Percentiles rank a stretch among this genome's conserved stretches.
Conservation (phyloP, 768 basidiomycete species). For the Sutorius australiensis region DNA sequence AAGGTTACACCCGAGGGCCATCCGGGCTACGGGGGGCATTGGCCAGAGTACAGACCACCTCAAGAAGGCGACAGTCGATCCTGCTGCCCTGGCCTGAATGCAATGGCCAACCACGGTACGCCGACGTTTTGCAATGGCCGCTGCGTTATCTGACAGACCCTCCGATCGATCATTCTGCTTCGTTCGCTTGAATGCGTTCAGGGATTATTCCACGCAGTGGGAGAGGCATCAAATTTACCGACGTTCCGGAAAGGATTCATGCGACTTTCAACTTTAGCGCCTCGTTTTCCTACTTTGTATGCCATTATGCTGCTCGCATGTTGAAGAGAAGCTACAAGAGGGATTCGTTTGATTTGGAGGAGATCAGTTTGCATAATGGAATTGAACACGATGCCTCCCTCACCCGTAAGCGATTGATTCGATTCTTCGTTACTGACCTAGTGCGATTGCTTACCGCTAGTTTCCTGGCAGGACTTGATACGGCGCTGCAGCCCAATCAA, state of each 20-base stretch:
- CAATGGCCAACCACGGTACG: slow-evolving; percentile 77
- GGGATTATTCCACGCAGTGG: slow-evolving; percentile 58
- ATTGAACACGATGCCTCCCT: neutral
- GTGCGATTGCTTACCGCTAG: neutral
- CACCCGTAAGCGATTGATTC: slow-evolving; percentile 19
- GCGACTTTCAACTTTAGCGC: slow-evolving; percentile 67
- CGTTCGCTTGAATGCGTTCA: neutral
- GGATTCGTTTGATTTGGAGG: slow-evolving; percentile 60
- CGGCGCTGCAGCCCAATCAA: slow-evolving; percentile 47
- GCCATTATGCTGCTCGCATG: slow-evolving; percentile 54
- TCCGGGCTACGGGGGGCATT: slow-evolving; percentile 54
- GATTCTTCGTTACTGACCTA: neutral
- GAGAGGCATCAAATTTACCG: slow-evolving; percentile 56
- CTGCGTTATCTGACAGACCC: neutral
- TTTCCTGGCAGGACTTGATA: slow-evolving; percentile 48
- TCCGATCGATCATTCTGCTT: neutral
- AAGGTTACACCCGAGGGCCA: slow-evolving; percentile 49
- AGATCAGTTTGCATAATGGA: neutral
- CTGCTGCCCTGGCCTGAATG: slow-evolving; percentile 71
- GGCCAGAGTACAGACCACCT: slow-evolving; percentile 65
- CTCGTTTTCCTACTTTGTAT: slow-evolving; percentile 62
- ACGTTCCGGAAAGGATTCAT: slow-evolving; percentile 37
- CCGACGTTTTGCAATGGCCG: slow-evolving; percentile 42
- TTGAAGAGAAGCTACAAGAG: slow-evolving; percentile 52
- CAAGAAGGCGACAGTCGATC: slow-evolving; percentile 61